Percentiles rank a stretch among this genome's conserved stretches.
phyloP scores from a whole-genome alignment of 768 basidiomycete genomes.

The Lactarius sanguifluus region DNA sequence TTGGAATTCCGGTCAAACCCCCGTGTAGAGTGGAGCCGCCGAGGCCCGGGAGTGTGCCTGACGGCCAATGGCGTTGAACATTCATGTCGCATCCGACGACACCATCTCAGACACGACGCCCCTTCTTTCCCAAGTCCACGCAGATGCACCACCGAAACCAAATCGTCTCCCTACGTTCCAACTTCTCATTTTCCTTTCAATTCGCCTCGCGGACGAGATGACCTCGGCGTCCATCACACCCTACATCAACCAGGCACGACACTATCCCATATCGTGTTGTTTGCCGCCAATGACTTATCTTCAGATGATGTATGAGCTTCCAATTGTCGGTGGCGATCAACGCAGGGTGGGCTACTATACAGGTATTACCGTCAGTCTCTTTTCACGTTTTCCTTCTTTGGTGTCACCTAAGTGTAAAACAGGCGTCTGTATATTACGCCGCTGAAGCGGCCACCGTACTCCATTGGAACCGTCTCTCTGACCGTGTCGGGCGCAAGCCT shows the following conservation, averaged over 20 bases:
- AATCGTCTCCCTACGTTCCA: not conserved
- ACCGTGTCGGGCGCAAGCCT: conserved; percentile 48
- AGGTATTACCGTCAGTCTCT: conserved; percentile 44
- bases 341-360: conserved; percentile 49
- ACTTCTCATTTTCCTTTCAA: not conserved
- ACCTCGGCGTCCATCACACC: conserved; percentile 41
- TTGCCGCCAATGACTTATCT: not conserved
- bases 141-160: not conserved
- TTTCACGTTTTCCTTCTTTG: not conserved
- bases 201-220: not conserved
- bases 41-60: too few relatives aligned
- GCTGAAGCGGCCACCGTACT: conserved; percentile 46
- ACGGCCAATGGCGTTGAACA: too few relatives aligned
- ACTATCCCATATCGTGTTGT: not conserved
- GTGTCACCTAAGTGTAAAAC: not conserved
- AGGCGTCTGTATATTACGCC: conserved; percentile 49
- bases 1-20: too few relatives aligned
- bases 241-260: conserved; percentile 47
- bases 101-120: not conserved
- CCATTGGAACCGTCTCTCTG: conserved; percentile 48
- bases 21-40: too few relatives aligned
- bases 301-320: conserved; percentile 44
- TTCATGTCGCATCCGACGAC: too few relatives aligned
- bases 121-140: not conserved
- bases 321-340: conserved; percentile 45